phyloP scores from a whole-genome alignment of 371 early-diverging fungal species.

The Blakeslea trispora region DNA sequence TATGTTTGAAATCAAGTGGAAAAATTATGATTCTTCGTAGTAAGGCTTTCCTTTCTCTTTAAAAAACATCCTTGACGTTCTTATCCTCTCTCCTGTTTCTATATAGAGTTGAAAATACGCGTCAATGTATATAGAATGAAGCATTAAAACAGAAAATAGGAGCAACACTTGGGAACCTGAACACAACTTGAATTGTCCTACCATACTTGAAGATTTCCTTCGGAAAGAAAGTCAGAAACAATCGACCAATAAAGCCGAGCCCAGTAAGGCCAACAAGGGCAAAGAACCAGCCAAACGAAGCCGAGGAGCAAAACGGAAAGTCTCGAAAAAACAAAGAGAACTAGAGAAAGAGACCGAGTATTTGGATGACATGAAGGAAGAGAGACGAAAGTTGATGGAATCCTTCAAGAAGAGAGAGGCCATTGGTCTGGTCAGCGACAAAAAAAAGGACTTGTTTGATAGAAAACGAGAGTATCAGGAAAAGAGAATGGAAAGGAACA shows the following conservation, averaged over 20 bases:
- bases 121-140: no score
- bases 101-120: no score
- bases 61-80: not conserved
- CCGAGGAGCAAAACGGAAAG: no score
- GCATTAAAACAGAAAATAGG: no score
- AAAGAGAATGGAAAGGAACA: not conserved
- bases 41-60: conserved; percentile 8
- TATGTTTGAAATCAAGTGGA: conserved; percentile 28
- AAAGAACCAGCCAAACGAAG: no score
- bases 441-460: not conserved
- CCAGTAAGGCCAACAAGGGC: not conserved
- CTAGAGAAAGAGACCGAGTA: no score
- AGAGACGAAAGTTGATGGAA: no score
- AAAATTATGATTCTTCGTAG: conserved; percentile 23
- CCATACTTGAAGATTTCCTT: conserved; percentile 7
- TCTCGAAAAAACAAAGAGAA: no score
- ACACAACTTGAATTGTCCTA: conserved; percentile 22
- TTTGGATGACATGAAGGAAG: no score
- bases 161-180: conserved; percentile 31
- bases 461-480: not conserved
- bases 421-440: not conserved
- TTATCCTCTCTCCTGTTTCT: no score
- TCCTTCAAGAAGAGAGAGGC: not conserved
- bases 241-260: not conserved
- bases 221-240: not conserved